Base-by-base conservation (phyloP, 768 basidiomycete genomes). In the Serpula lacrymans region DNA sequence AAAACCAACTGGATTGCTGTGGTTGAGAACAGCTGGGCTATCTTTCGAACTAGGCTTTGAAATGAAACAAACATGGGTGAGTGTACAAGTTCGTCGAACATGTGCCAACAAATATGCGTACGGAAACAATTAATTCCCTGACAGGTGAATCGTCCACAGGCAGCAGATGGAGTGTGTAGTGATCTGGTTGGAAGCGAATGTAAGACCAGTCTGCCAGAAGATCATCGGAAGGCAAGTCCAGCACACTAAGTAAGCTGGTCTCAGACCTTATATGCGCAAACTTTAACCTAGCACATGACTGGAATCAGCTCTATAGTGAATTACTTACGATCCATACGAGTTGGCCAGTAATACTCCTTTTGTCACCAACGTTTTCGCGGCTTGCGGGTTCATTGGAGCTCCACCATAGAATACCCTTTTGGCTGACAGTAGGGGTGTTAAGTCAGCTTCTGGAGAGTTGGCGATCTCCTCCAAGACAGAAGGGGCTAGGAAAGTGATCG, bases 1-100 rank as follows among this genome's bases (percentile, higher is more conserved):
- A 25, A 52, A 57, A 13, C 55, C 55, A 8, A 39, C 33, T 4
- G 55, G 55, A 32, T 54, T 31, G 9, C 40, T 17, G 21, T 50
- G 46, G 34, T 51, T 57, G 20, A 55, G 30, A 6, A 51, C 46
- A n/a, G 48, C 46, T 2, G 54, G 57, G 13, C 49, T 31, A 20
- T 34, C 37, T 25, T 45, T 14, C 14, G 6, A 41, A 9, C 39
- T 36, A 6, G 54, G 52, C 55, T 55, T 14, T 22, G 16, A 24
- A n/a, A n/a, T n/a, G n/a, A n/a, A n/a, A n/a, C n/a, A n/a, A n/a
- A n/a, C n/a, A n/a, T n/a, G n/a, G n/a, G n/a, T n/a, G n/a, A n/a
- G 17, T 12, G 17, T 18, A 18, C 13, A 25, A 23, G 16, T 16
- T 13, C 35, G 14, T 13, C 12, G 16, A 13, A 20, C 24, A 13